Conservation (phyloP, 2,329 filamentous ascomycete genomes). For the Epichloe sylvatica region DNA sequence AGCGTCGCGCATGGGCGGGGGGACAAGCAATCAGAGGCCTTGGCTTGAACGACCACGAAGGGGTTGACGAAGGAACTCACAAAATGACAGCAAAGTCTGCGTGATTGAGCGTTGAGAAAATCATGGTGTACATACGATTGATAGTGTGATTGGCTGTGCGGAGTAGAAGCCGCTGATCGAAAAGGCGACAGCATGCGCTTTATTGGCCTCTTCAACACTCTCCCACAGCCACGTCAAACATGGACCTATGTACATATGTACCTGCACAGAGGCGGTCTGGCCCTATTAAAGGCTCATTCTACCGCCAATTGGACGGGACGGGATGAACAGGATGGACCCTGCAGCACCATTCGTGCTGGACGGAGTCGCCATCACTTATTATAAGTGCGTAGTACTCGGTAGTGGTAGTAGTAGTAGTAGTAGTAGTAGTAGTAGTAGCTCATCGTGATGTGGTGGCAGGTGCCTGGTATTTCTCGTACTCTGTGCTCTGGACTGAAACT, state of each 20-base stretch:
- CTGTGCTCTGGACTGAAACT: neutral
- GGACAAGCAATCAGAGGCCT: neutral
- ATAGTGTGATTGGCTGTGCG: too few relatives aligned
- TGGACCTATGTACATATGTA: too few relatives aligned
- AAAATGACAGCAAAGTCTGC: neutral
- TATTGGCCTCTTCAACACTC: neutral
- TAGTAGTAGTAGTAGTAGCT: neutral
- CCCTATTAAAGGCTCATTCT: neutral
- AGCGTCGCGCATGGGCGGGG: neutral
- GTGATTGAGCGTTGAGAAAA: neutral
- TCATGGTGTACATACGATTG: neutral
- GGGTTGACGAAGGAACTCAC: neutral
- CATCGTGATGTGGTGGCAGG: neutral
- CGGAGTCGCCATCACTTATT: neutral
- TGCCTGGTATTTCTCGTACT: neutral
- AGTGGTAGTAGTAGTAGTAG: neutral
- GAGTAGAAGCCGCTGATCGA: too few relatives aligned
- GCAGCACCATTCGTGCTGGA: neutral
- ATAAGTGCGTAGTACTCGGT: too few relatives aligned
- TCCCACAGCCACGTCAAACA: neutral
- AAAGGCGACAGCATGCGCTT: neutral
- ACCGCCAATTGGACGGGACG: neutral
- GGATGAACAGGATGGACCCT: neutral
- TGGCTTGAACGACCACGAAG: neutral
- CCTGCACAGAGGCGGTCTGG: neutral